Evolutionary conservation across 2,329 filamentous ascomycete species (phyloP).

Genomic region (Sarocladium kiliense): DNA sequence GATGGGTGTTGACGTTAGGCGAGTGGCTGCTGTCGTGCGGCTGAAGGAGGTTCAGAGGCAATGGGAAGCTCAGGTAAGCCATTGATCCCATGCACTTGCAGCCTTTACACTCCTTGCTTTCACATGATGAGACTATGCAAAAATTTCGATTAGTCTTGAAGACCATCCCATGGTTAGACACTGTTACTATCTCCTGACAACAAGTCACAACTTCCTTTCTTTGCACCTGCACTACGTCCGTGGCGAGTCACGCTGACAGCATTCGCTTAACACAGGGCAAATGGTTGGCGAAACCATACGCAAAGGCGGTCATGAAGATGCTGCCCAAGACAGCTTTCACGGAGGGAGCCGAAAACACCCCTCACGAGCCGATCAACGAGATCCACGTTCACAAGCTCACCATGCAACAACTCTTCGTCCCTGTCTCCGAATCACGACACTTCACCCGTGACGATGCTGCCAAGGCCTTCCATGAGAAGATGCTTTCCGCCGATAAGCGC

Average conservation of each 20-base stretch:
- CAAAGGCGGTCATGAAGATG: slow-evolving; percentile 72
- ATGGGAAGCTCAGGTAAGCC: slow-evolving; percentile 69
- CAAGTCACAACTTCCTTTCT: slow-evolving; percentile 3
- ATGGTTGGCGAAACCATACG: slow-evolving; percentile 70
- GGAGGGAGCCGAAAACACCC: slow-evolving; percentile 39
- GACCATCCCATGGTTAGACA: slow-evolving; percentile 87
- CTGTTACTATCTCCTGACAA: slow-evolving; percentile 22
- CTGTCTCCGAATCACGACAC: slow-evolving; percentile 56
- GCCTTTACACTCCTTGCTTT: slow-evolving; percentile 16
- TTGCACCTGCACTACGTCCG: slow-evolving; percentile 9
- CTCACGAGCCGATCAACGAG: slow-evolving; percentile 60
- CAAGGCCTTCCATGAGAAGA: slow-evolving; percentile 54
- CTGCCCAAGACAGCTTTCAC: slow-evolving; percentile 63
- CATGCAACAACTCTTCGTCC: slow-evolving; percentile 60
- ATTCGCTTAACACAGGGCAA: slow-evolving; percentile 57
- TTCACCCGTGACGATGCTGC: slow-evolving; percentile 63
- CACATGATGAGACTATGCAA: slow-evolving; percentile 57
- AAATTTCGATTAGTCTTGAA: slow-evolving; percentile 99
- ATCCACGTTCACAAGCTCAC: slow-evolving; percentile 57
- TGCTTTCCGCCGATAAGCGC: slow-evolving; percentile 56
- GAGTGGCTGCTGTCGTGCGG: slow-evolving; percentile 79
- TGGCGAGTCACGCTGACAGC: background rate
- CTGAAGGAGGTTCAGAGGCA: slow-evolving; percentile 81
- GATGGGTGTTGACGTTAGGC: slow-evolving; percentile 72
- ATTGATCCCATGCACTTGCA: slow-evolving; percentile 7